These are phyloP conservation scores for Prunus yedoensis DNA, from an alignment of 331 rosid species.

Conservation along the genomic window DNA sequence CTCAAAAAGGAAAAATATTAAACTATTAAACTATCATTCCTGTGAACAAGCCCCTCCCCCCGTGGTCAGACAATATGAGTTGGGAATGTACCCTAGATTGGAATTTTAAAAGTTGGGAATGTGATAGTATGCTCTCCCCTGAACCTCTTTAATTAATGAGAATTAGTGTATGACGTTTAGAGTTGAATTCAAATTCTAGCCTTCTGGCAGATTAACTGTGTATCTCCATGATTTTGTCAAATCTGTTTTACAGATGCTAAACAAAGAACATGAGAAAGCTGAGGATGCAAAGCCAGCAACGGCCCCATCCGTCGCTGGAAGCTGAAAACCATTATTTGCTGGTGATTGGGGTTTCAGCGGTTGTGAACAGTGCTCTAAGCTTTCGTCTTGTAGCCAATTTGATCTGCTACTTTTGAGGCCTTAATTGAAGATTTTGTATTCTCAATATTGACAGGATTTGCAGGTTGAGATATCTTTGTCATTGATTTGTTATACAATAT, in stretches of 20 bases:
- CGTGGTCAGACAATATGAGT: background rate
- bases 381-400: background rate
- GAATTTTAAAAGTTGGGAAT: background rate
- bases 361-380: background rate
- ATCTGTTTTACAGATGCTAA: constrained; percentile 45
- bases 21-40: background rate
- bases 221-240: background rate
- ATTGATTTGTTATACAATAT: background rate
- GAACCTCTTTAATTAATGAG: background rate
- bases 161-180: background rate
- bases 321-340: constrained; percentile 19
- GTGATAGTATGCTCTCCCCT: background rate
- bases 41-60: background rate
- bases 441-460: constrained; percentile 2
- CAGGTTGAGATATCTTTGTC: background rate
- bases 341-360: background rate
- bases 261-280: constrained; percentile 62
- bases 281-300: constrained; percentile 52
- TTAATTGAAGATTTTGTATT: constrained; percentile 19
- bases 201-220: background rate
- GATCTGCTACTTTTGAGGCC: constrained; percentile 13
- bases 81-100: background rate
- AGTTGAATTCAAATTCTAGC: background rate
- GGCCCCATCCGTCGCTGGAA: constrained; percentile 20
- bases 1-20: background rate